Evolutionary conservation across 2,329 filamentous ascomycete species (phyloP).

Genomic region (Penicillium oxalicum): DNA sequence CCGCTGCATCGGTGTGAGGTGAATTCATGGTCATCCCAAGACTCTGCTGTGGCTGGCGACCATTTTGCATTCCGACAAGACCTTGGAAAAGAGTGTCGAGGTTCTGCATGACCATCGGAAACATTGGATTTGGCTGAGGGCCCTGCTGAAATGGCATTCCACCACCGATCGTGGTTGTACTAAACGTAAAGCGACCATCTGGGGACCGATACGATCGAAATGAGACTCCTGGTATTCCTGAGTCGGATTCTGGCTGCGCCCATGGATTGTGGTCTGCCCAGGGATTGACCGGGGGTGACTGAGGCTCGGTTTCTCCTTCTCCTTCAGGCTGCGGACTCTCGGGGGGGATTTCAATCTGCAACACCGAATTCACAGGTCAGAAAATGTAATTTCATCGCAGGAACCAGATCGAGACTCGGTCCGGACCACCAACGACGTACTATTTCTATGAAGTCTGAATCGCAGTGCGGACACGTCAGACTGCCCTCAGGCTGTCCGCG

Average conservation of each 20-base stretch:
- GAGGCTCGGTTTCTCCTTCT: conserved; percentile 13
- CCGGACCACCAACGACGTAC: conserved; percentile 48
- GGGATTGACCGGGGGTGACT: conserved; percentile 24
- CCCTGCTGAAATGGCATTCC: conserved; percentile 16
- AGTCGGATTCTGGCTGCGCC: conserved; percentile 38
- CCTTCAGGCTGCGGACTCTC: conserved; percentile 23
- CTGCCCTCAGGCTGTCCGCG: conserved; percentile 44
- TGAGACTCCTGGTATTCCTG: conserved; percentile 23
- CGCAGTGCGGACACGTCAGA: conserved; percentile 70
- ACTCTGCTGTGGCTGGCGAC: conserved; percentile 6
- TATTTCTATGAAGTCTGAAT: conserved; percentile 76
- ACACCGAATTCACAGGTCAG: conserved; percentile 2
- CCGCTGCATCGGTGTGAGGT: neutral
- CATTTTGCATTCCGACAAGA: conserved; percentile 34
- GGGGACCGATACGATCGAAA: conserved; percentile 41
- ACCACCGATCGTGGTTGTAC: conserved; percentile 28
- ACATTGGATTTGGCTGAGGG: conserved; percentile 13
- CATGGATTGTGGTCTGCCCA: conserved; percentile 46
- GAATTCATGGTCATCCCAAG: neutral
- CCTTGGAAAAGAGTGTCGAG: conserved; percentile 45
- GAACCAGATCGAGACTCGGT: too few species aligned
- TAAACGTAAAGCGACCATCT: conserved; percentile 41
- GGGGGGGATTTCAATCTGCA: conserved; percentile 31
- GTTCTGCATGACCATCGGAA: conserved; percentile 30
- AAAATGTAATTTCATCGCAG: neutral